phyloP scores from a whole-genome alignment of 106 monocot genomes.

The Gastrodia elata region DNA sequence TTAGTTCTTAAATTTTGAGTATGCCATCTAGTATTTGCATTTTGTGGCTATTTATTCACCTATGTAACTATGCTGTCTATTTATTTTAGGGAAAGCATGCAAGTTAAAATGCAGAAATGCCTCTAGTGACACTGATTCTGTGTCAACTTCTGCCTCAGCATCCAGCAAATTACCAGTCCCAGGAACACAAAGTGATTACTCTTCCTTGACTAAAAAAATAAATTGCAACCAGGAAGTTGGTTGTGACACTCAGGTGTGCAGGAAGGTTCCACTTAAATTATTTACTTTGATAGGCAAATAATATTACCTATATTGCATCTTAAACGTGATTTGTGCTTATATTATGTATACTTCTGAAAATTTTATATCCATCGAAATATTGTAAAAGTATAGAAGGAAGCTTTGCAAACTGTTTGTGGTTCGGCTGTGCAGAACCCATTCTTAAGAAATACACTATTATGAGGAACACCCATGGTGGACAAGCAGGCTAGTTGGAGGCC shows the following conservation, averaged over 20 bases:
- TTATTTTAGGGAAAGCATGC: slow-evolving; percentile 19
- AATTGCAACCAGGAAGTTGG: not conserved
- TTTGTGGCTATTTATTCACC: not conserved
- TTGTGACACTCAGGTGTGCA: not conserved
- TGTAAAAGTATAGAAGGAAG: too few species aligned
- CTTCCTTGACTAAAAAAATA: slow-evolving; percentile 11
- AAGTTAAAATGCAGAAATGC: slow-evolving; percentile 27
- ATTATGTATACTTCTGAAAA: not conserved
- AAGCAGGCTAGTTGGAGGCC: too few species aligned
- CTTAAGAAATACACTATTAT: too few species aligned
- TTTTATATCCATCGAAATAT: not conserved
- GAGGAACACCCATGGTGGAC: too few species aligned
- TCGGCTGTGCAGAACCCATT: too few species aligned
- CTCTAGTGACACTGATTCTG: slow-evolving; percentile 23
- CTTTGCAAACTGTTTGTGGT: too few species aligned
- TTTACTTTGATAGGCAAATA: not conserved
- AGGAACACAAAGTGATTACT: slow-evolving; percentile 21
- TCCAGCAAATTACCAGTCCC: slow-evolving; percentile 44
- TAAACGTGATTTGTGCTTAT: not conserved
- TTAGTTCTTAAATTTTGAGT: not conserved
- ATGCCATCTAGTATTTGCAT: not conserved
- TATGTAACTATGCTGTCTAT: slow-evolving; percentile 1
- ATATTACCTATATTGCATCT: not conserved
- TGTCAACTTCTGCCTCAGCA: slow-evolving; percentile 27
- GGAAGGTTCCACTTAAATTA: not conserved